These are phyloP conservation scores for Ilyonectria sp. DNA, from an alignment of 2,329 filamentous ascomycete species.

Conservation along the genomic window DNA sequence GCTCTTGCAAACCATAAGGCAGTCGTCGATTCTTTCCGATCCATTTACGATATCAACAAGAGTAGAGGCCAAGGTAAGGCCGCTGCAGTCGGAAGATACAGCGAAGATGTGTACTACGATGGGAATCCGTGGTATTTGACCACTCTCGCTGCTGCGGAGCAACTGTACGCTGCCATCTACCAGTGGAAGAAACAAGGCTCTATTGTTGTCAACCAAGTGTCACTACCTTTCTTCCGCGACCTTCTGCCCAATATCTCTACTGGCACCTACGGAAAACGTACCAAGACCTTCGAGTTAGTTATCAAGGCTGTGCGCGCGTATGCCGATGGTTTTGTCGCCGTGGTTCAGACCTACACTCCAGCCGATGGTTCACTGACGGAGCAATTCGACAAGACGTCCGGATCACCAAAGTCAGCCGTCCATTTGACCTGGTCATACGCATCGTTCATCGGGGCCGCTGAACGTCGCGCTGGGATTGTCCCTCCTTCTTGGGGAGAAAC, in stretches of 20 bases:
- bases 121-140: constrained; percentile 85
- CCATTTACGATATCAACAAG: constrained; percentile 75
- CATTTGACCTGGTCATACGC: constrained; percentile 83
- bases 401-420: constrained; percentile 70
- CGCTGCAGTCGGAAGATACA: constrained; percentile 74
- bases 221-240: constrained; percentile 30
- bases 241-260: constrained; percentile 25
- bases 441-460: constrained; percentile 72
- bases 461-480: constrained; percentile 67
- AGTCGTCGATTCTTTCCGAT: constrained; percentile 80
- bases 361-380: constrained; percentile 75
- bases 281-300: constrained; percentile 21
- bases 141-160: constrained; percentile 82
- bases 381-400: constrained; percentile 71
- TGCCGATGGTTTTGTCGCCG: constrained; percentile 41
- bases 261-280: constrained; percentile 29
- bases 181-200: constrained; percentile 75
- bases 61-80: constrained; percentile 71
- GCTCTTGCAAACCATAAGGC: constrained; percentile 81
- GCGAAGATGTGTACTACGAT: constrained; percentile 79
- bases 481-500: constrained; percentile 67
- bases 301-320: constrained; percentile 32
- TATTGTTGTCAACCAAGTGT: constrained; percentile 59
- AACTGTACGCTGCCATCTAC: constrained; percentile 80
- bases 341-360: constrained; percentile 74